Evolutionary conservation across 83 land plant genomes (phyloP).

Genomic region (Thuja plicata): DNA sequence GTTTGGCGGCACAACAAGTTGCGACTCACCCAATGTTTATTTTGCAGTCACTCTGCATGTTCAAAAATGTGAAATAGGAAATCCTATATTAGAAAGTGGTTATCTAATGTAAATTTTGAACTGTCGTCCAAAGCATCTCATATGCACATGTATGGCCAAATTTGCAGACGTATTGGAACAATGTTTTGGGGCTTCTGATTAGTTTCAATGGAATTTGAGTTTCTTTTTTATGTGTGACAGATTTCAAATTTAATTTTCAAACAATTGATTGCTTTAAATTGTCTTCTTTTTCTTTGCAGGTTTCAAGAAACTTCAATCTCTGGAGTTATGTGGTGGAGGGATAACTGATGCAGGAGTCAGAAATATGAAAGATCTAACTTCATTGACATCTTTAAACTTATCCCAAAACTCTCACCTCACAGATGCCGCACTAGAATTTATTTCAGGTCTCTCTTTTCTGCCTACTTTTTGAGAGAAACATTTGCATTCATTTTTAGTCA

Average conservation of each 20-base stretch:
- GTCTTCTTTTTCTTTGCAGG: slow-evolving; percentile 34
- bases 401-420: slow-evolving; percentile 88
- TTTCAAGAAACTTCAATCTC: slow-evolving; percentile 86
- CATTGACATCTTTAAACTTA: slow-evolving; percentile 75
- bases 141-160: too few species aligned
- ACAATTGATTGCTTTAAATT: background rate
- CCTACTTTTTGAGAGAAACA: background rate
- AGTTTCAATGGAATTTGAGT: too few species aligned
- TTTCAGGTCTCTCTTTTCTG: slow-evolving; percentile 63
- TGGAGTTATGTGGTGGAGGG: slow-evolving; percentile 95
- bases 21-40: too few species aligned
- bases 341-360: slow-evolving; percentile 94
- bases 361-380: slow-evolving; percentile 81
- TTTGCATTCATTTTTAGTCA: slow-evolving; percentile 5
- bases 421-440: slow-evolving; percentile 69
- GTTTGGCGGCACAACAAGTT: too few species aligned
- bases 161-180: too few species aligned
- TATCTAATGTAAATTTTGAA: too few species aligned
- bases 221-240: too few species aligned
- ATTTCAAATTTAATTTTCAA: background rate
- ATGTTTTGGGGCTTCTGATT: too few species aligned
- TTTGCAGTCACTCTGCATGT: too few species aligned
- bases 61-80: too few species aligned
- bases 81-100: too few species aligned
- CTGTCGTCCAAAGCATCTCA: too few species aligned